phyloP scores from a whole-genome alignment of 2,329 filamentous ascomycete species.

The Ceratocystis albifundus region DNA sequence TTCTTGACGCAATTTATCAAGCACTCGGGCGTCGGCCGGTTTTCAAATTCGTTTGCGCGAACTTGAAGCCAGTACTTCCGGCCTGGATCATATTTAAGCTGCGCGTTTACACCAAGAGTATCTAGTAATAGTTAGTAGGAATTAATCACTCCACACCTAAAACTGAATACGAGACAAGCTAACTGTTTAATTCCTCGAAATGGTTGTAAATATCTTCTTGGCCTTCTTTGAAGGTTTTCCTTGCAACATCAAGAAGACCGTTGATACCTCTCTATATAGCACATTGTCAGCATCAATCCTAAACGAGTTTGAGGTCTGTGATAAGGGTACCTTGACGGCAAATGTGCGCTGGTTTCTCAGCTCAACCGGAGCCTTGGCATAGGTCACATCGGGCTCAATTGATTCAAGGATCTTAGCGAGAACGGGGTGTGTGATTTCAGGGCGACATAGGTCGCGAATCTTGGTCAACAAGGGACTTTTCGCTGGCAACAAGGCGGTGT shows the following conservation, averaged over 20 bases:
- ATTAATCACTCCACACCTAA: not conserved
- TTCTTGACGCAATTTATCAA: slow-evolving; percentile 69
- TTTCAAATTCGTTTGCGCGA: slow-evolving; percentile 49
- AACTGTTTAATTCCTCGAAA: slow-evolving; percentile 55
- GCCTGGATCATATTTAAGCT: slow-evolving; percentile 62
- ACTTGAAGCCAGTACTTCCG: slow-evolving; percentile 73
- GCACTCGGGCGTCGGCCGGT: slow-evolving; percentile 47
- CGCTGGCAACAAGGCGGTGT: slow-evolving; percentile 54
- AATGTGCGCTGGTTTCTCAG: slow-evolving; percentile 82
- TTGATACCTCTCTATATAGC: slow-evolving; percentile 57
- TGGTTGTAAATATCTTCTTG: slow-evolving; percentile 66
- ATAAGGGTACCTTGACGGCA: slow-evolving; percentile 56
- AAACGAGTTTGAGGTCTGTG: not conserved
- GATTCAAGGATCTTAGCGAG: slow-evolving; percentile 53
- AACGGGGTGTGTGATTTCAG: slow-evolving; percentile 49
- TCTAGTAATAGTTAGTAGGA: slow-evolving; percentile 32
- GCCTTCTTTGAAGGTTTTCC: slow-evolving; percentile 80
- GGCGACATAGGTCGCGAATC: slow-evolving; percentile 58
- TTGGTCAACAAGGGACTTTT: slow-evolving; percentile 52
- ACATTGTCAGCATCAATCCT: not conserved
- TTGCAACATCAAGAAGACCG: slow-evolving; percentile 75
- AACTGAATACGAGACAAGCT: too few relatives aligned
- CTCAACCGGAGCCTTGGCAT: slow-evolving; percentile 68
- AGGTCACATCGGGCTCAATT: slow-evolving; percentile 72
- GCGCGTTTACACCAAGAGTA: slow-evolving; percentile 46